A percentile compares a stretch with the other conserved stretches of the same genome.
Conservation (phyloP, 441 rosid species). For the Corymbia calophylla region DNA sequence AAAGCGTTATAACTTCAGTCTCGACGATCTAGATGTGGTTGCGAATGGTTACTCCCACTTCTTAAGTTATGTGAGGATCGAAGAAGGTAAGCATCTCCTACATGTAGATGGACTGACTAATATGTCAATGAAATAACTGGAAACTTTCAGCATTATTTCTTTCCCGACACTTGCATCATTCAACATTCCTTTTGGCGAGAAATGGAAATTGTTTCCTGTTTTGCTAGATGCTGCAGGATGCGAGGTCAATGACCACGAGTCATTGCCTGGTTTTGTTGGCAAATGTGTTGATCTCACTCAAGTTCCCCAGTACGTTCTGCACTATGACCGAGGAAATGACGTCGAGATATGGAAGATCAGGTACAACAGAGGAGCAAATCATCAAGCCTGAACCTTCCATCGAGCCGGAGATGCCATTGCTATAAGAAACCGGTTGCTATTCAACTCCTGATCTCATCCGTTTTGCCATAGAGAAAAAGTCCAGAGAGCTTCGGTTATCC, state of each 20-base stretch:
- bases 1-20: conserved; percentile 86
- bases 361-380: conserved; percentile 11
- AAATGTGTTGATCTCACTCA: conserved; percentile 37
- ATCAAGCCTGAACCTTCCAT: background rate
- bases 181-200: background rate
- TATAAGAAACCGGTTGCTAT: background rate
- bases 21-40: conserved; percentile 57
- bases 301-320: conserved; percentile 46
- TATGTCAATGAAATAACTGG: background rate
- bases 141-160: background rate
- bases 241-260: conserved; percentile 1
- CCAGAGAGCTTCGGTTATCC: background rate
- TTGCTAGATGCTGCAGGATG: conserved; percentile 22
- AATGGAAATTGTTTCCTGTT: background rate
- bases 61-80: conserved; percentile 42
- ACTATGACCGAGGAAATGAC: conserved; percentile 64
- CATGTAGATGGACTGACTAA: background rate
- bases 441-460: background rate
- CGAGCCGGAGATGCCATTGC: background rate
- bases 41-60: conserved; percentile 81
- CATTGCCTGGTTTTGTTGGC: conserved; percentile 37
- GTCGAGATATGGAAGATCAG: conserved; percentile 79
- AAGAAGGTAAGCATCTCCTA: conserved; percentile 23
- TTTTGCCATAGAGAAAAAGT: background rate
- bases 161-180: background rate